Evolutionary conservation across 129 eudicot species (phyloP), one percentile per base, ranked within the genome.

Genomic region (Arctium minus): DNA sequence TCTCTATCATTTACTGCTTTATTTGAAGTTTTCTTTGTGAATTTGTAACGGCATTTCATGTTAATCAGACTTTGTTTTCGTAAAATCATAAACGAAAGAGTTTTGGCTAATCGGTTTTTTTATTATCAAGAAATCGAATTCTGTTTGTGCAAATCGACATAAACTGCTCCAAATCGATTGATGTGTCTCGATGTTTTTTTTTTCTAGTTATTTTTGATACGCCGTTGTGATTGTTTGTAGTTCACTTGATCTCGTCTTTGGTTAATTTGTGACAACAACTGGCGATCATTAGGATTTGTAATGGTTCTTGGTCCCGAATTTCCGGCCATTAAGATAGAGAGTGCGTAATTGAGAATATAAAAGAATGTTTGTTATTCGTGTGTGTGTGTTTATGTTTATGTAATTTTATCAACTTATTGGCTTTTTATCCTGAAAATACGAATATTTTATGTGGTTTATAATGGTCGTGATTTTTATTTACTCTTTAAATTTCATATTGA

Each of bases 1-100:
- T 73, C 31, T 81, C 76, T 3, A 22, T 32, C 78, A 15, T 74
- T 15, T 50, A 39, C 86, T 70, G 77, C 71, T 83, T 2, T 8
- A 4, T 3, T 76, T 44, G 42, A 73, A 81, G 67, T 62, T 81
- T 73, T 5, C n/a, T 38, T 15, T 12, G 11, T 27, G 60, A 80
- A 53, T 70, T 60, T 78, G 73, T 62, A 30, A 39, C 76, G 15
- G 32, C 86, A 60, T 78, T 84, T 72, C 70, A 72, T 72, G 64
- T 39, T 72, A 42, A 83, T 70, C 64, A 3, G 86, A 70, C 73
- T 83, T 83, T 32, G 65, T 82, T 77, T 12, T 78, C 22, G 13
- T 69, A 37, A 50, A 9, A 42, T 11, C 53, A 33, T 22, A 11
- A 68, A 46, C 17, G 6, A 13, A 17, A 10, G 40, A 75, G 69